Base-by-base conservation (phyloP, 164 flowering plant species). In the Tinospora cordifolia region DNA sequence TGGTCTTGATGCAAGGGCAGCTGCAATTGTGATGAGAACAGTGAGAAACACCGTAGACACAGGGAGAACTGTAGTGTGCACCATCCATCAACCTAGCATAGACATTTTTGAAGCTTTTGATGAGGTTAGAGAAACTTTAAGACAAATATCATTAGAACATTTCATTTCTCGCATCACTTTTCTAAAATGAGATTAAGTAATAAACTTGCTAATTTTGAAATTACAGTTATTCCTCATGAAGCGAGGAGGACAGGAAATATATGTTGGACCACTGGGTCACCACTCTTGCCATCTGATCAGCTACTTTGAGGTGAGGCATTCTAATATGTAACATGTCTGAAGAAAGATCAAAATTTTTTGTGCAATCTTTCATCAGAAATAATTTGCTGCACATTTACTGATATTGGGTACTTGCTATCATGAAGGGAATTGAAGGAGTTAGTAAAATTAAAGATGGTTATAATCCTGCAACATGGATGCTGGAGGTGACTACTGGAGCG, bases 211-310 rank as follows among this genome's bases (percentile, higher is more conserved):
- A 46, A 51, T 62, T 14, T 62, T 15, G 22, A 19, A 7, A 22
- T 65, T 76, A 65, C 85, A 87, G 90, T 76, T 86, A 9, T 76
- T 86, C 36, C 81, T 88, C 4, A 41, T 88, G 78, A 86, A 79
- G 76, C 71, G 84, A 63, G 90, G 92, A 59, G 92, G 92, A 10
- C 80, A 84, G 79, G 85, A 79, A 70, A 84, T 88, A 58, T 87
- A 84, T 58, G 88, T 79, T 0, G 87, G 91, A 0, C 87, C 87
- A 1, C 60, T 87, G 62, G 91, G 88, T 5, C 72, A 63, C 40
- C 75, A 79, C 58, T 86, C 84, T 57, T 76, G 77, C 69, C 75
- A 79, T 41, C 76, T 87, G 51, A 81, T 87, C 69, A 71, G 78
- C 19, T 88, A 85, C 74, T 84, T 88, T 58, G 85, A 87, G 92